Evolutionary conservation across 129 eudicot genomes (phyloP).

Genomic region (Pulicaria dysenterica): DNA sequence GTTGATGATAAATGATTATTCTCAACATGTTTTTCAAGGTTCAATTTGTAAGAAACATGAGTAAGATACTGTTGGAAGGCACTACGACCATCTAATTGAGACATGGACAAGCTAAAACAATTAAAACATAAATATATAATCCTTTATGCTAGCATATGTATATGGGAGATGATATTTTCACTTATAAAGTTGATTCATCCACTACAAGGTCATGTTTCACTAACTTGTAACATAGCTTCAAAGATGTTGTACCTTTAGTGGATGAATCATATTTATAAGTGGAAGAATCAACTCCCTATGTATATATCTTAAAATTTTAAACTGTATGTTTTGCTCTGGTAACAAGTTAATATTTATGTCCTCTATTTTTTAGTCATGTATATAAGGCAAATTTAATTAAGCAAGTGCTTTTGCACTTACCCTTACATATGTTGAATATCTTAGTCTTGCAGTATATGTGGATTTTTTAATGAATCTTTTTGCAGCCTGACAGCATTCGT

Average conservation of each 20-base stretch:
- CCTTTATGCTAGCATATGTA: not conserved
- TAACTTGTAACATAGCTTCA: too few species aligned
- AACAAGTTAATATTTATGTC: not conserved
- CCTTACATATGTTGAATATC: constrained; percentile 4
- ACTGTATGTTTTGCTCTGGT: not conserved
- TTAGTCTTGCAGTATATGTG: constrained; percentile 12
- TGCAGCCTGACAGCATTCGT: constrained; percentile 95
- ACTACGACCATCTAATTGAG: constrained; percentile 10
- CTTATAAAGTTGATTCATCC: too few species aligned
- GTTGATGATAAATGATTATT: not conserved
- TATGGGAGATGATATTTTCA: too few species aligned
- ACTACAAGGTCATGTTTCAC: too few species aligned
- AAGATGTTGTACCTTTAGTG: too few species aligned
- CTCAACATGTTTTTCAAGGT: constrained; percentile 11
- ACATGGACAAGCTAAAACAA: constrained; percentile 9
- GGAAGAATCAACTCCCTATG: too few species aligned
- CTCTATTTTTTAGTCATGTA: not conserved
- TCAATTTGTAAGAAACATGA: constrained; percentile 6
- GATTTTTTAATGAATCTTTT: constrained; percentile 20
- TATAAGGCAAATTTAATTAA: constrained; percentile 1
- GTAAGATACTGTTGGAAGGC: not conserved
- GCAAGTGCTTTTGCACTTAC: not conserved
- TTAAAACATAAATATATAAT: not conserved
- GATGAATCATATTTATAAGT: too few species aligned
- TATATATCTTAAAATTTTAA: not conserved